Conservation (phyloP, 2,329 filamentous ascomycete genomes). For the Cordyceps farinosa region DNA sequence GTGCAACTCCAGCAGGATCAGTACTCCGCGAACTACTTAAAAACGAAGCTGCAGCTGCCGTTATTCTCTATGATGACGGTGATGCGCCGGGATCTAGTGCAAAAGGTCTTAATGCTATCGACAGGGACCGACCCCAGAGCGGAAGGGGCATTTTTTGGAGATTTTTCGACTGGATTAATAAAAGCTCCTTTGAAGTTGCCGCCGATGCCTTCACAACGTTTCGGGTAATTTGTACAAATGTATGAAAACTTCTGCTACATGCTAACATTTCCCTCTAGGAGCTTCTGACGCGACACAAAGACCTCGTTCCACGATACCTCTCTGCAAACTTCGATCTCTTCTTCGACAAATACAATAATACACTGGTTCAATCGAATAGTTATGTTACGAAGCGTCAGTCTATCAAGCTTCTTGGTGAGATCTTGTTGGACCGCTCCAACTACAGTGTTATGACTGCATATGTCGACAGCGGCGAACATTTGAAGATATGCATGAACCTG, state of each 20-base stretch:
- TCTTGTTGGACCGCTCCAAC: conserved; percentile 89
- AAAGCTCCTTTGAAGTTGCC: conserved; percentile 92
- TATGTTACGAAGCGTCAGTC: conserved; percentile 98
- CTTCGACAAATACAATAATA: conserved; percentile 84
- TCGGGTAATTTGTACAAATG: conserved; percentile 52
- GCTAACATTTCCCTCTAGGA: conserved; percentile 53
- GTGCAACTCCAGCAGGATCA: conserved; percentile 84
- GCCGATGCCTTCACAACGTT: conserved; percentile 98
- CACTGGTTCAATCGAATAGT: conserved; percentile 84
- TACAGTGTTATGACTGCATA: conserved; percentile 98
- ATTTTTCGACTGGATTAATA: conserved; percentile 97
- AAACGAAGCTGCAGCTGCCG: conserved; percentile 82
- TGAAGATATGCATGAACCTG: conserved; percentile 98
- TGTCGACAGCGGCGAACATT: conserved; percentile 88
- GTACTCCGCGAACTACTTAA: conserved; percentile 86
- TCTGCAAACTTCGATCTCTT: conserved; percentile 89
- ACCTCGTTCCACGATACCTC: conserved; percentile 82
- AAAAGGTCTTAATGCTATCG: conserved; percentile 74
- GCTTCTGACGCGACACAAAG: conserved; percentile 90
- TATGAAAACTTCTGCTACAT: not conserved
- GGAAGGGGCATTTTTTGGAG: conserved; percentile 91
- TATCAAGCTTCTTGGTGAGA: conserved; percentile 94
- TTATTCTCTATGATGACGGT: conserved; percentile 90
- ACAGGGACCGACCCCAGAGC: conserved; percentile 69
- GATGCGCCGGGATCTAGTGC: conserved; percentile 64